Evolutionary conservation across 2,329 filamentous ascomycete species (phyloP).

Genomic region (Fusarium brachygibbosum): DNA sequence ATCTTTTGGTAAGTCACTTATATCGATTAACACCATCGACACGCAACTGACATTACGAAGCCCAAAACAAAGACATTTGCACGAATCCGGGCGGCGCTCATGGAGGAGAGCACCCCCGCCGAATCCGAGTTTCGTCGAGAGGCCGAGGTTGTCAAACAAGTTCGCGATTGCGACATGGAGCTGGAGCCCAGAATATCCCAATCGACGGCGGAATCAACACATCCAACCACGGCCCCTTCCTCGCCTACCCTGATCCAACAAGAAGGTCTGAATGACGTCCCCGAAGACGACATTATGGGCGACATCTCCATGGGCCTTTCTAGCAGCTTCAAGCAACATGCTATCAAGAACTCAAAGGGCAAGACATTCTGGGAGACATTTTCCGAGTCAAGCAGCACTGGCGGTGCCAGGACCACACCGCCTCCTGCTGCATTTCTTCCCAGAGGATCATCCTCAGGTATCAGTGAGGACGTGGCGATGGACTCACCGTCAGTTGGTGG

Average conservation of each 20-base stretch:
- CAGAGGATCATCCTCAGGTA: slow-evolving; percentile 69
- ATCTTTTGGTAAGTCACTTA: slow-evolving; percentile 77
- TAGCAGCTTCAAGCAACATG: slow-evolving; percentile 81
- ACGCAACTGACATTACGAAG: slow-evolving; percentile 61
- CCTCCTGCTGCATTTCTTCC: slow-evolving; percentile 74
- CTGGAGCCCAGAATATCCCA: slow-evolving; percentile 62
- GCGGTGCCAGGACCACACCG: slow-evolving; percentile 68
- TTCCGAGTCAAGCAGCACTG: slow-evolving; percentile 73
- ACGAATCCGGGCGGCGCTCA: slow-evolving; percentile 87
- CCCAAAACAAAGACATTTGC: slow-evolving; percentile 98
- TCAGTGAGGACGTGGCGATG: slow-evolving; percentile 80
- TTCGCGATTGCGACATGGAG: slow-evolving; percentile 87
- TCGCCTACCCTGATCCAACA: slow-evolving; percentile 77
- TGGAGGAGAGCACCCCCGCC: slow-evolving; percentile 88
- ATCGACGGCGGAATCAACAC: slow-evolving; percentile 60
- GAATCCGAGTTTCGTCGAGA: slow-evolving; percentile 92
- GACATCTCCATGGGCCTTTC: slow-evolving; percentile 65
- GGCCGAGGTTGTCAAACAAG: slow-evolving; percentile 94
- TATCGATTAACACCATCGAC: neutral
- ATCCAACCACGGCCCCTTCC: slow-evolving; percentile 71
- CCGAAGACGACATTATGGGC: slow-evolving; percentile 77
- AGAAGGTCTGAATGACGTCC: slow-evolving; percentile 76
- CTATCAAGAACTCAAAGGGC: slow-evolving; percentile 77
- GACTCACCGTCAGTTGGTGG: slow-evolving; percentile 71
- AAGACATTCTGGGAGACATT: slow-evolving; percentile 81